Evolutionary conservation across 1,284 basidiomycete species (phyloP), one percentile per base, ranked within the genome.

Genomic region (Fomitopsis betulina): DNA sequence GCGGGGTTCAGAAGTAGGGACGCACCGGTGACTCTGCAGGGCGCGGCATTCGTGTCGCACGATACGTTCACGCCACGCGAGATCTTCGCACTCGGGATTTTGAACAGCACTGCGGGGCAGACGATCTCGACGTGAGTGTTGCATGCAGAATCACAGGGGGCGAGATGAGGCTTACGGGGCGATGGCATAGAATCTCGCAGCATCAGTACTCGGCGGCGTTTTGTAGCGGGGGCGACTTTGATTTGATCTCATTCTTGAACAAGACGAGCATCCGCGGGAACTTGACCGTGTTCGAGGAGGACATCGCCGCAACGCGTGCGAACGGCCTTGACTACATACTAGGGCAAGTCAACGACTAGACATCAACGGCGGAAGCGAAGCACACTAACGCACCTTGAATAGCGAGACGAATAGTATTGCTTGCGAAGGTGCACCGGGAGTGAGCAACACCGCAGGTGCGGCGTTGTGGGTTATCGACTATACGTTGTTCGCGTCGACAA

Each of bases 381-480:
- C 38, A 53, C 12, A 47, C 37, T 37, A 4, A n/a, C 25, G 13
- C 4, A 10, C 35, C 5, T 54, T 30, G 9, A 10, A 27, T 33
- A 65, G 67, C 0, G 73, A 73, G 58, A 73, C 71, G 10, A 71
- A 69, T 35, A 71, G 68, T 59, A 66, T 68, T 50, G 72, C 73
- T 0, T 76, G 75, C 62, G 77, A 76, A 75, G 87, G 88, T 57
- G 81, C 84, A 9, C 84, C 86, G 30, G 82, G 82, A 5, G 82
- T 88, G 17, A 86, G 84, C 68, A 85, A 90, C 65, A 82, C 83
- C 0, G 88, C 82, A 10, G 88, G 87, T 37, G 84, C 86, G 2
- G 83, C 85, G 17, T 70, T 91, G 25, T 89, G 88, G 87, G 75
- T 78, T 1, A 72, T 88, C 58, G 86, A 89, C 67, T 88, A 89